phyloP scores from a whole-genome alignment of 805 yeast genomes.

The Starmerella sp. region DNA sequence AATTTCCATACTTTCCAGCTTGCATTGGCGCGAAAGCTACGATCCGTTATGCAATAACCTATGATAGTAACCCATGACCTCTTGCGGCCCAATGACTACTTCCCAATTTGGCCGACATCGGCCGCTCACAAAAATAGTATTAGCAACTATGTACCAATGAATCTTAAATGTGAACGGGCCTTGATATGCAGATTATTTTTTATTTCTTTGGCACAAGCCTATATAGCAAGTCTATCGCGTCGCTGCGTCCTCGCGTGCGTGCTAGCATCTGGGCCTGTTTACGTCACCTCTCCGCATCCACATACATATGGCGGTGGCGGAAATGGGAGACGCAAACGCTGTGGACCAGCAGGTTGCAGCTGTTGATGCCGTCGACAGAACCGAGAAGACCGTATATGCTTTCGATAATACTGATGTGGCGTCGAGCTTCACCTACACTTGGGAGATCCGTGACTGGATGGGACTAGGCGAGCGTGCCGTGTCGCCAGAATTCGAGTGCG shows the following conservation, averaged over 20 bases:
- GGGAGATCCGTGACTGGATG: slow-evolving; percentile 33
- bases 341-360: background rate
- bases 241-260: background rate
- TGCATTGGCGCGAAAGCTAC: no score
- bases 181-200: no score
- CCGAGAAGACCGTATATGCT: background rate
- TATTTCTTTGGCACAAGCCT: no score
- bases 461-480: slow-evolving; percentile 28
- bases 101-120: no score
- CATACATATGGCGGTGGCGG: slow-evolving; percentile 3
- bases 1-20: no score
- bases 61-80: no score
- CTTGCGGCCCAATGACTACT: no score
- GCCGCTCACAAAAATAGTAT: no score
- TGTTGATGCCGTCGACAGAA: background rate
- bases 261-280: background rate
- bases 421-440: slow-evolving; percentile 23
- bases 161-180: no score
- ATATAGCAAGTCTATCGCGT: background rate
- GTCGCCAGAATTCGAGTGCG: slow-evolving; percentile 26
- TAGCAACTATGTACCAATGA: no score
- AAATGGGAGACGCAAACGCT: background rate
- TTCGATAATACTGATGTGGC: slow-evolving; percentile 20
- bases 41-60: no score
- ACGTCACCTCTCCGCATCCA: background rate